These are phyloP conservation scores for Lathyrus tuberosus DNA, from an alignment of 306 rosid genomes.

Conservation along the genomic window DNA sequence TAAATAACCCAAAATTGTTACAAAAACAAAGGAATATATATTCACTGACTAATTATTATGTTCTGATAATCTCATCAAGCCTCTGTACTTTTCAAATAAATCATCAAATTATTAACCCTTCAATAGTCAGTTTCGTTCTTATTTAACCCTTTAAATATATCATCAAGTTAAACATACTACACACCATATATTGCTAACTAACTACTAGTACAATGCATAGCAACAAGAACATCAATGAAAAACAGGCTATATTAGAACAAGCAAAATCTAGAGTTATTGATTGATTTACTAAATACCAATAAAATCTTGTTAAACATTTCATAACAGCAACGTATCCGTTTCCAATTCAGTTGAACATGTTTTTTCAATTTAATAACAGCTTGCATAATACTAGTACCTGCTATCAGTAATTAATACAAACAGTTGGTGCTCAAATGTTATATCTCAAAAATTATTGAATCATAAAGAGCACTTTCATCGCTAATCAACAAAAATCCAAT, in stretches of 20 bases:
- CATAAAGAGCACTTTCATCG: conserved; percentile 1
- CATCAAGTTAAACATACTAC: too few species aligned
- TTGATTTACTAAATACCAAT: neutral
- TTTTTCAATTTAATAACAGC: neutral
- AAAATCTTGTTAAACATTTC: neutral
- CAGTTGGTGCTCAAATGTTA: neutral
- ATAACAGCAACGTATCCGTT: neutral
- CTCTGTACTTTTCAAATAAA: conserved; percentile 19
- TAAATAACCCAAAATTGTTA: conserved; percentile 4
- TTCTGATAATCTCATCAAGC: conserved; percentile 2
- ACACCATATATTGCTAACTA: neutral
- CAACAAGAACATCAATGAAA: conserved; percentile 18
- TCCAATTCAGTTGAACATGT: conserved; percentile 1
- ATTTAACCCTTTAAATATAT: too few species aligned
- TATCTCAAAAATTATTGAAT: conserved; percentile 16
- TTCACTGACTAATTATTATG: neutral
- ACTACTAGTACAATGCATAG: neutral
- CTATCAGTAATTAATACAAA: neutral
- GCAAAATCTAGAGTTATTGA: neutral
- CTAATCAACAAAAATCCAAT: conserved; percentile 7
- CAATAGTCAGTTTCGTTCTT: too few species aligned
- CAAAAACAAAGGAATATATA: neutral
- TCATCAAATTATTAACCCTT: too few species aligned
- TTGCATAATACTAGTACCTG: neutral
- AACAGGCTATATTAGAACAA: neutral